Conservation (phyloP, 1,284 basidiomycete genomes). For the Lentinula novae-zelandiae region DNA sequence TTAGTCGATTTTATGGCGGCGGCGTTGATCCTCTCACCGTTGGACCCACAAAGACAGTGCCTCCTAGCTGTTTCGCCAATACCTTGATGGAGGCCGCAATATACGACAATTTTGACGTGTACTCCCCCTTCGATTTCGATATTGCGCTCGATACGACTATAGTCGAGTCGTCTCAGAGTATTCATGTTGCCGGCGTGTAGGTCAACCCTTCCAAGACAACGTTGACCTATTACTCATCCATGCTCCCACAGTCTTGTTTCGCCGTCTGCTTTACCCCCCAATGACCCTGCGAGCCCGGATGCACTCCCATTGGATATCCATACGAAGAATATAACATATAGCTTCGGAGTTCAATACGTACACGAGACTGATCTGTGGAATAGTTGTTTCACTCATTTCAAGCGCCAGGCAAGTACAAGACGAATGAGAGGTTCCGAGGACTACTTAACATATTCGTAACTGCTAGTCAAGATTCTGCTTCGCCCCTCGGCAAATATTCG, state of each 20-base stretch:
- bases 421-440: neutral
- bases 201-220: neutral
- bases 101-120: neutral
- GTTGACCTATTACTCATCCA: neutral
- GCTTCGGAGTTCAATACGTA: neutral
- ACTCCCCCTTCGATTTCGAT: neutral
- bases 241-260: neutral
- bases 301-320: neutral
- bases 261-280: neutral
- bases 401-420: neutral
- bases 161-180: neutral
- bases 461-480: neutral
- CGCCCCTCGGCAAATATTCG: neutral
- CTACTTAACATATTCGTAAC: neutral
- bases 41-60: neutral
- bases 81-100: neutral
- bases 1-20: neutral
- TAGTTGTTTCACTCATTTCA: neutral
- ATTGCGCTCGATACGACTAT: neutral
- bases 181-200: neutral
- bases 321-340: neutral
- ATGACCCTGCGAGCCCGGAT: neutral
- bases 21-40: neutral
- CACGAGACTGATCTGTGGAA: neutral
- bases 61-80: neutral